Conservation (phyloP, 176 grass and related monocot species). For the Poa pratensis region DNA sequence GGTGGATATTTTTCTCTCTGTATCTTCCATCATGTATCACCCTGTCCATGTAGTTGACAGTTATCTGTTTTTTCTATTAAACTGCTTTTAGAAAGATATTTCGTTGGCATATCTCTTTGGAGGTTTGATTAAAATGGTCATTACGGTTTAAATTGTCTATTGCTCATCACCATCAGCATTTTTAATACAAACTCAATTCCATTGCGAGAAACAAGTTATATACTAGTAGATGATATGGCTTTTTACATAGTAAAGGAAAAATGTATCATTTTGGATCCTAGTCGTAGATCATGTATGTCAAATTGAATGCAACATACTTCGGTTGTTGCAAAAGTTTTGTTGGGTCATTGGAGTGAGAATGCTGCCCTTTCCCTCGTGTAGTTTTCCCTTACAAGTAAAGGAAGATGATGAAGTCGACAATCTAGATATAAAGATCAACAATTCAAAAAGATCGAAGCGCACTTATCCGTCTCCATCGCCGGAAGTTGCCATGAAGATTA, state of each 20-base stretch:
- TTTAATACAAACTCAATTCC: background rate
- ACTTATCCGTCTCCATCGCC: constrained; percentile 77
- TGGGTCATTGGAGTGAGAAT: background rate
- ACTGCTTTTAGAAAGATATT: constrained; percentile 11
- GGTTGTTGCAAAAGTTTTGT: background rate
- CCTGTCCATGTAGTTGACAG: background rate
- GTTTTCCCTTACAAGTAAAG: constrained; percentile 90
- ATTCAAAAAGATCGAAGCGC: constrained; percentile 65
- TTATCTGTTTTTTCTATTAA: background rate
- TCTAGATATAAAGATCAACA: constrained; percentile 79
- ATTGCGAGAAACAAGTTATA: background rate
- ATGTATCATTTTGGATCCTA: background rate
- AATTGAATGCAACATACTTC: background rate
- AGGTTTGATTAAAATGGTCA: background rate
- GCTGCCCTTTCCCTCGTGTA: constrained; percentile 32
- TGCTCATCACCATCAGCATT: background rate
- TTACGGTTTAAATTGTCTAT: constrained; percentile 27
- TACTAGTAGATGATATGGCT: background rate
- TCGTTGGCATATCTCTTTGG: constrained; percentile 16
- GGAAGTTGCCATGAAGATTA: constrained; percentile 94
- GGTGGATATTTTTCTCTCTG: constrained; percentile 46
- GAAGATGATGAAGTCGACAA: constrained; percentile 95
- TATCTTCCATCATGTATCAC: constrained; percentile 5
- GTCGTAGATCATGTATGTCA: background rate
- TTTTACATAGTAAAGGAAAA: constrained; percentile 7